Percentiles rank a stretch among this genome's conserved stretches.
These are phyloP conservation scores for Fusarium tjaetaba DNA, from an alignment of 2,329 filamentous ascomycete species.

Conservation along the genomic window DNA sequence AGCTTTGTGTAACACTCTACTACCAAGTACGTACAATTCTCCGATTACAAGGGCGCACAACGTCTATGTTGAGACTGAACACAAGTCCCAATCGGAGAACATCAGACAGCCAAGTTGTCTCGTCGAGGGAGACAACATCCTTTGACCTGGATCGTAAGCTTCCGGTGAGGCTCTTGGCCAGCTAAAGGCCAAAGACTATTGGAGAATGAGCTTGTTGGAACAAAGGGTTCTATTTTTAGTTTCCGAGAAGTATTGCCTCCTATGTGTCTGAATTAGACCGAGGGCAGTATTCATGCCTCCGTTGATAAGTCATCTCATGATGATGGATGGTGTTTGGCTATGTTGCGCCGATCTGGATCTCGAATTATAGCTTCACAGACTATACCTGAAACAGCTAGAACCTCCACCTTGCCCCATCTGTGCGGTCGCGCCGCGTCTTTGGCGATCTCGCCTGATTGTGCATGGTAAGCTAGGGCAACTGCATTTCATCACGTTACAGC, in stretches of 20 bases:
- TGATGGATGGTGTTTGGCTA: not conserved
- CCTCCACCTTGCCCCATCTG: conserved; percentile 39
- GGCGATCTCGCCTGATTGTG: conserved; percentile 43
- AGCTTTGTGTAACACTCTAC: conserved; percentile 22
- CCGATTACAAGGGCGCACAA: conserved; percentile 6
- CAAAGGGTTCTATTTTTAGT: not conserved
- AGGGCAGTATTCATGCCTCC: not conserved
- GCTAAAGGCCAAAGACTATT: not conserved
- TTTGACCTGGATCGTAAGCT: conserved; percentile 5
- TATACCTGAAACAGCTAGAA: conserved; percentile 28
- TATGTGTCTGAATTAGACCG: not conserved
- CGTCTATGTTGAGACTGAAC: conserved; percentile 1
- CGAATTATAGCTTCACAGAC: not conserved
- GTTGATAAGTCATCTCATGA: not conserved
- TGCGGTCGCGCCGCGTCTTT: conserved; percentile 34
- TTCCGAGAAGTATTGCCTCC: not conserved
- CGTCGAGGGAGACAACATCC: conserved; percentile 2
- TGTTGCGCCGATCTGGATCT: conserved; percentile 6
- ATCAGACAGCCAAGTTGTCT: conserved; percentile 18
- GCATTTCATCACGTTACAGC: conserved; percentile 32
- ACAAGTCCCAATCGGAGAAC: conserved; percentile 18
- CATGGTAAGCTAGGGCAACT: conserved; percentile 34
- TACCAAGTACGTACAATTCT: conserved; percentile 31
- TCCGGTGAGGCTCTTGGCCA: conserved; percentile 1
- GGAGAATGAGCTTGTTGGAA: not conserved